Conservation (phyloP, 352 stramenopile species). For the Globisporangium splendens region DNA sequence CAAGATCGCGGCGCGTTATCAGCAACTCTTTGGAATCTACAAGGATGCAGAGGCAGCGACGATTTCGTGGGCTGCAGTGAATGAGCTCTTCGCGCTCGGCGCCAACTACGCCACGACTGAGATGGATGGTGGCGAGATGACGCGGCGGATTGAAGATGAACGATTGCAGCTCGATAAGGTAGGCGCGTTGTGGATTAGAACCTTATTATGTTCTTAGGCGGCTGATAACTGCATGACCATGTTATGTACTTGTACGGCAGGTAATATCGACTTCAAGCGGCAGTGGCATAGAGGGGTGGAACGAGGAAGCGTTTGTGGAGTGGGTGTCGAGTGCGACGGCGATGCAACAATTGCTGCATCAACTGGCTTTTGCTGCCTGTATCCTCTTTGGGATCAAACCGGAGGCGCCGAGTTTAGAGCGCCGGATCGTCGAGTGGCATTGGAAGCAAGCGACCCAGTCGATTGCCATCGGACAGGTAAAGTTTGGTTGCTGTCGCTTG, state of each 20-base stretch:
- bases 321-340: conserved; percentile 39
- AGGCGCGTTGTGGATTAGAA: conserved; percentile 1
- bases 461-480: conserved; percentile 53
- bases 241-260: not conserved
- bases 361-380: conserved; percentile 70
- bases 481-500: too few relatives aligned
- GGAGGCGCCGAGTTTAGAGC: conserved; percentile 57
- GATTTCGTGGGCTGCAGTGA: conserved; percentile 34
- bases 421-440: conserved; percentile 69
- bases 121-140: conserved; percentile 9
- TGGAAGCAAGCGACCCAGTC: conserved; percentile 50
- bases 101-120: conserved; percentile 18
- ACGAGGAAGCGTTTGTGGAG: conserved; percentile 41
- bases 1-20: conserved; percentile 30
- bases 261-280: not conserved
- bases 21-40: conserved; percentile 62
- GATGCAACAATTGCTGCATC: conserved; percentile 56
- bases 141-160: conserved; percentile 22
- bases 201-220: not conserved
- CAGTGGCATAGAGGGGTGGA: conserved; percentile 14
- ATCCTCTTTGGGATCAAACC: conserved; percentile 78
- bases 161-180: conserved; percentile 42
- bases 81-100: conserved; percentile 39
- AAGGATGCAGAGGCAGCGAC: conserved; percentile 23
- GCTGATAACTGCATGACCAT: not conserved